These are phyloP conservation scores for Pythium rishiriense DNA, from an alignment of 352 stramenopile genomes.

Conservation along the genomic window DNA sequence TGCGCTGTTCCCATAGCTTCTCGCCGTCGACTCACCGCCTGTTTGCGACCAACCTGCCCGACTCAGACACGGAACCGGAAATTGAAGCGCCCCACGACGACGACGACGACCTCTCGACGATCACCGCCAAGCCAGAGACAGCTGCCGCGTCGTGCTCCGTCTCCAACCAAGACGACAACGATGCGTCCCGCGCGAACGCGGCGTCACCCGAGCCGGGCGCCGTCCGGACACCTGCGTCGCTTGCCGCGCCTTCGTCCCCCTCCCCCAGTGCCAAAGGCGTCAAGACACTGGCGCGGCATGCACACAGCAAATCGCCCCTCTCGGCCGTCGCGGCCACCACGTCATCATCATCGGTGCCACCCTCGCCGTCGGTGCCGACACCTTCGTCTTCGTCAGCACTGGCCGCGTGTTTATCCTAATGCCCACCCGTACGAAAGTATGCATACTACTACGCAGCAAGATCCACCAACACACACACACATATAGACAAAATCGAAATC, in stretches of 20 bases:
- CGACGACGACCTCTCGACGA: background rate
- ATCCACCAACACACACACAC: constrained; percentile 2
- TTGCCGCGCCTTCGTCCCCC: constrained; percentile 24
- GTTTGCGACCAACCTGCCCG: constrained; percentile 8
- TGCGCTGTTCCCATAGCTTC: constrained; percentile 9
- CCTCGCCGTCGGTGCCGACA: background rate
- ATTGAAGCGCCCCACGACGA: background rate
- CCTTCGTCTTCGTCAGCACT: background rate
- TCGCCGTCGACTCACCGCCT: constrained; percentile 21
- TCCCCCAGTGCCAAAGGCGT: constrained; percentile 25
- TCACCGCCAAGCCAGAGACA: background rate
- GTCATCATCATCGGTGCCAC: background rate
- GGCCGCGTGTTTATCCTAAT: constrained; percentile 17
- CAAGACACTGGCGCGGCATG: constrained; percentile 17
- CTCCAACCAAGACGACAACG: constrained; percentile 10
- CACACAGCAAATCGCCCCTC: constrained; percentile 9
- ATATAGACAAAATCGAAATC: constrained; percentile 8
- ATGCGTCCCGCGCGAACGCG: constrained; percentile 15
- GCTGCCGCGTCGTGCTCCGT: background rate
- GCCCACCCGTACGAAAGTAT: constrained; percentile 3
- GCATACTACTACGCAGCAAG: background rate
- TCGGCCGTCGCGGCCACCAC: background rate
- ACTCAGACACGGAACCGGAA: constrained; percentile 18
- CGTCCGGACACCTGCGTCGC: constrained; percentile 17
- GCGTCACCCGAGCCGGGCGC: constrained; percentile 17